A percentile compares a stretch with the other conserved stretches of the same genome.
phyloP scores from a whole-genome alignment of 495 filamentous ascomycete genomes.

The Astrothelium macrocarpum region DNA sequence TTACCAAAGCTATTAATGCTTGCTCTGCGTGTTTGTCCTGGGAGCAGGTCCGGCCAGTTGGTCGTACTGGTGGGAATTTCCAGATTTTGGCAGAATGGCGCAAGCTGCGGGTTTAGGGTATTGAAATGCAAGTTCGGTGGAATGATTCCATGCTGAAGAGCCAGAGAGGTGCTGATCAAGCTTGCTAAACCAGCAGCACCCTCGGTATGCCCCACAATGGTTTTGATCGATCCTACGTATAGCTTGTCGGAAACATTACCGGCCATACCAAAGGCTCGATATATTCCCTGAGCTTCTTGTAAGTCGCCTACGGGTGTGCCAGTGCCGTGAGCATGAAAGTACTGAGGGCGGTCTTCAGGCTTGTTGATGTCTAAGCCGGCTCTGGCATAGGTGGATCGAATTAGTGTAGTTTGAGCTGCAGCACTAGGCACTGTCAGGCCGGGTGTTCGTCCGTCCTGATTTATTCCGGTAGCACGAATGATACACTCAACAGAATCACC shows the following conservation, averaged over 20 bases:
- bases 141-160: conserved; percentile 47
- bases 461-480: conserved; percentile 12
- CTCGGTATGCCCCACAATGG: conserved; percentile 46
- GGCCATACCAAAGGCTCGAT: background rate
- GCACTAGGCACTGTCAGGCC: conserved; percentile 12
- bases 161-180: conserved; percentile 48
- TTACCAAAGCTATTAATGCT: conserved; percentile 32
- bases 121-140: conserved; percentile 37
- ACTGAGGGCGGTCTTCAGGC: conserved; percentile 19
- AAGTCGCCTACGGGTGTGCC: conserved; percentile 12
- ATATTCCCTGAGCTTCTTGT: conserved; percentile 4
- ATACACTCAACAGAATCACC: conserved; percentile 31
- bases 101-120: conserved; percentile 34
- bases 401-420: conserved; percentile 8
- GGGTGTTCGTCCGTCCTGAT: conserved; percentile 11
- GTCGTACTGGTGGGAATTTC: conserved; percentile 4
- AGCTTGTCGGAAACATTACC: background rate
- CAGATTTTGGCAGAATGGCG: conserved; percentile 19
- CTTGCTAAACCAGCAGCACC: conserved; percentile 47
- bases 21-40: conserved; percentile 17
- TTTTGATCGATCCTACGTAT: conserved; percentile 8
- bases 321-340: conserved; percentile 13
- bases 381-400: conserved; percentile 8
- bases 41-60: conserved; percentile 20
- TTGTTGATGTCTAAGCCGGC: conserved; percentile 16